Evolutionary conservation across 495 filamentous ascomycete species (phyloP).

Genomic region (Melanomma pulvis-pyrius): DNA sequence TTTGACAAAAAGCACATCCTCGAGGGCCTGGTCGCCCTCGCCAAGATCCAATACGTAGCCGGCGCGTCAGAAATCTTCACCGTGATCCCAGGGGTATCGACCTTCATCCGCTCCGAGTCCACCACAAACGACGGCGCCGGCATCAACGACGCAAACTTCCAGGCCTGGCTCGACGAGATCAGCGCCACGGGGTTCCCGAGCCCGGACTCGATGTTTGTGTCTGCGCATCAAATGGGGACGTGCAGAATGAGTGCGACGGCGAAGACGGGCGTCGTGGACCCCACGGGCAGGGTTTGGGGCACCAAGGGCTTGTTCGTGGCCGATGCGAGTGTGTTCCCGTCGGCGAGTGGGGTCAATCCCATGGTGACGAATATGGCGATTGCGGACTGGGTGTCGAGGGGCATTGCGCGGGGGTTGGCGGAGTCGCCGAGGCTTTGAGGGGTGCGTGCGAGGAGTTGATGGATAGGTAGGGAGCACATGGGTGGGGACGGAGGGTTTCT

Average conservation of each 20-base stretch:
- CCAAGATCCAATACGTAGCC: constrained; percentile 73
- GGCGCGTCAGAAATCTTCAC: constrained; percentile 79
- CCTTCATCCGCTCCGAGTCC: constrained; percentile 61
- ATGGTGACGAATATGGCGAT: constrained; percentile 94
- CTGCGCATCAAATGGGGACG: constrained; percentile 91
- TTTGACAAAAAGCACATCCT: constrained; percentile 71
- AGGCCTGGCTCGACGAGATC: constrained; percentile 67
- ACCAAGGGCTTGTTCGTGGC: constrained; percentile 72
- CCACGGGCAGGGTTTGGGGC: constrained; percentile 76
- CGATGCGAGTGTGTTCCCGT: constrained; percentile 88
- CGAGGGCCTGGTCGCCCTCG: constrained; percentile 69
- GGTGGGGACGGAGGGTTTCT: too few species aligned
- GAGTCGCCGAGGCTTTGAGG: constrained; percentile 11
- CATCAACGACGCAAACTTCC: constrained; percentile 67
- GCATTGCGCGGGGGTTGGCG: constrained; percentile 48
- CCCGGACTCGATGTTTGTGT: constrained; percentile 55
- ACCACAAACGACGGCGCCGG: constrained; percentile 50
- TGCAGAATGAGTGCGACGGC: constrained; percentile 72
- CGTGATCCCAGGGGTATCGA: constrained; percentile 58
- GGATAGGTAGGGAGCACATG: too few species aligned
- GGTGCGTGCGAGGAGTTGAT: neutral
- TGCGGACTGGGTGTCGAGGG: constrained; percentile 62
- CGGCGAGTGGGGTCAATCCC: constrained; percentile 88
- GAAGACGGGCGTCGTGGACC: constrained; percentile 71
- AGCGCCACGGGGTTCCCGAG: constrained; percentile 53